Percentiles rank a stretch among this genome's conserved stretches.
Evolutionary conservation across 495 filamentous ascomycete species (phyloP).

Genomic region (Pseudevernia furfuracea): DNA sequence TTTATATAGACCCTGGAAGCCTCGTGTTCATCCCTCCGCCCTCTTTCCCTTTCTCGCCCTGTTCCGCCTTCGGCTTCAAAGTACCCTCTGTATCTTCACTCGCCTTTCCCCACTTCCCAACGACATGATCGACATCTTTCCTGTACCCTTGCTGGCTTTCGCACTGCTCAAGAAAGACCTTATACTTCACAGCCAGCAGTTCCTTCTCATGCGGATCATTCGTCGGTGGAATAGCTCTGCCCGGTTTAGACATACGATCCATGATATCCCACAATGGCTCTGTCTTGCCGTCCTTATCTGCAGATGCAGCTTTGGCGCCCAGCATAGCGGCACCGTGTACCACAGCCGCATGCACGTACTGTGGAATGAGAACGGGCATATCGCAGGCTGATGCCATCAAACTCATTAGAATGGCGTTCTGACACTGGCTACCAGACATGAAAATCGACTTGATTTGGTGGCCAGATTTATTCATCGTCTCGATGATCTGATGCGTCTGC

Average conservation of each 20-base stretch:
- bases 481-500: slow-evolving; percentile 91
- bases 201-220: slow-evolving; percentile 64
- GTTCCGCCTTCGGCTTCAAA: slow-evolving; percentile 18
- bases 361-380: slow-evolving; percentile 85
- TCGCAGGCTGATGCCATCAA: slow-evolving; percentile 84
- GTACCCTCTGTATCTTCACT: slow-evolving; percentile 8
- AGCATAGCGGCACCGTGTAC: slow-evolving; percentile 96
- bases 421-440: slow-evolving; percentile 96
- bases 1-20: slow-evolving; percentile 12
- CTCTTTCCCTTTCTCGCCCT: slow-evolving; percentile 16
- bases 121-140: slow-evolving; percentile 56
- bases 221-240: slow-evolving; percentile 68
- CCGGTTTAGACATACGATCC: slow-evolving; percentile 92
- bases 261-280: slow-evolving; percentile 93
- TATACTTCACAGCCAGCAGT: slow-evolving; percentile 77
- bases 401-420: slow-evolving; percentile 83
- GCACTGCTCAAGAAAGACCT: slow-evolving; percentile 56
- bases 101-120: slow-evolving; percentile 33
- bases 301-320: slow-evolving; percentile 86
- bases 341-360: slow-evolving; percentile 91
- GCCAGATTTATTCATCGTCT: slow-evolving; percentile 79
- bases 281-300: slow-evolving; percentile 62
- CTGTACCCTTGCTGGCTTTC: slow-evolving; percentile 56
- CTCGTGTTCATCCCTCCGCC: slow-evolving; percentile 15
- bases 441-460: slow-evolving; percentile 87